phyloP scores from a whole-genome alignment of 768 basidiomycete genomes.

The Naganishia onofrii region DNA sequence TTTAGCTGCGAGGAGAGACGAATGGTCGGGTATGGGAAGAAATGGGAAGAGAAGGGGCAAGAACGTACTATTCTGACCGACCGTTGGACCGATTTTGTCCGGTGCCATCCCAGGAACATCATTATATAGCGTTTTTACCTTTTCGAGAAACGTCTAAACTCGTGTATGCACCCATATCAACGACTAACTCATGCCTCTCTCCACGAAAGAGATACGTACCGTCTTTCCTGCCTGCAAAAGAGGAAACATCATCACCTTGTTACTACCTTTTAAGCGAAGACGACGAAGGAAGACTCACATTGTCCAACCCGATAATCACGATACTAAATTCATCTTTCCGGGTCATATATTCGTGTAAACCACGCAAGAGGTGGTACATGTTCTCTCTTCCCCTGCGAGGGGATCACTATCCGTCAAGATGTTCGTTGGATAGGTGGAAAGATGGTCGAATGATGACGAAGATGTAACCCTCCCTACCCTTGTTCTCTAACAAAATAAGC shows the following conservation, averaged over 20 bases:
- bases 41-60: not conserved
- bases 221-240: constrained; percentile 44
- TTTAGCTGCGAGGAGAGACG: no score
- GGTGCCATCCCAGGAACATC: constrained; percentile 80
- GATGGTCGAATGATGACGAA: no score
- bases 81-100: constrained; percentile 91
- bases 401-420: no score
- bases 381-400: no score
- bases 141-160: constrained; percentile 76
- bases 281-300: constrained; percentile 38
- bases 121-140: constrained; percentile 89
- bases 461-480: no score
- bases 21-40: no score
- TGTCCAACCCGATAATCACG: constrained; percentile 73
- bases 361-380: constrained; percentile 94
- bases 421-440: no score
- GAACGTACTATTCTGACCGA: constrained; percentile 90
- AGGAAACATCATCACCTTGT: no score
- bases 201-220: constrained; percentile 32
- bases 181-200: constrained; percentile 8
- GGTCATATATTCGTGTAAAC: constrained; percentile 84
- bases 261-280: not conserved
- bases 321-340: constrained; percentile 81
- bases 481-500: no score
- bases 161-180: not conserved